These are phyloP conservation scores for Trichoderma brevicompactum DNA, from an alignment of 2,329 filamentous ascomycete genomes.

Conservation along the genomic window DNA sequence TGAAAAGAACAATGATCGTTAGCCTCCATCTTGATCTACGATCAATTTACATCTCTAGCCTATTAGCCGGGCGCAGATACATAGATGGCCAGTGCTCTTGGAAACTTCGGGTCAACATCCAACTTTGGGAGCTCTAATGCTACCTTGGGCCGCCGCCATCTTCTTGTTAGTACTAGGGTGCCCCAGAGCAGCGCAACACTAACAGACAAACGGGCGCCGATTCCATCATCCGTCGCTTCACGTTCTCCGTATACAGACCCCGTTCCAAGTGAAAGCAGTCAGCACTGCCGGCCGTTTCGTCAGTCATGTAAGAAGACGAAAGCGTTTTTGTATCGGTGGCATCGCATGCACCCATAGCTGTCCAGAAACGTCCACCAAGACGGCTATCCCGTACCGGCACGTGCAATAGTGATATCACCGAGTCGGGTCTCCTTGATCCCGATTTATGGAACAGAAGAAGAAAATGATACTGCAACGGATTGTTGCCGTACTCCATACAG, in stretches of 20 bases:
- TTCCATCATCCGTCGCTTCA: not conserved
- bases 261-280: not conserved
- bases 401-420: not conserved
- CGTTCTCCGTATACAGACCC: not conserved
- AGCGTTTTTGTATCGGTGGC: not conserved
- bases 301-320: not conserved
- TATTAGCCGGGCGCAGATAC: constrained; percentile 12
- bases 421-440: not conserved
- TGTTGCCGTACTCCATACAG: not conserved
- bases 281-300: not conserved
- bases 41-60: constrained; percentile 16
- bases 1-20: not conserved
- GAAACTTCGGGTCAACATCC: constrained; percentile 12
- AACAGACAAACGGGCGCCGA: constrained; percentile 1
- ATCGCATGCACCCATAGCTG: not conserved
- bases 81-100: constrained; percentile 24
- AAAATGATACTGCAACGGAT: not conserved
- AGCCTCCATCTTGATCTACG: constrained; percentile 26
- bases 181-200: not conserved
- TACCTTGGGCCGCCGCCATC: constrained; percentile 2
- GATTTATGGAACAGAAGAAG: not conserved
- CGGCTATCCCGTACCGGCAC: not conserved
- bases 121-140: constrained; percentile 7
- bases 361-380: not conserved
- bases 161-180: constrained; percentile 1